Percentiles rank a stretch among this genome's conserved stretches.
phyloP scores from a whole-genome alignment of 2,329 filamentous ascomycete species.

The Amauroascus niger region DNA sequence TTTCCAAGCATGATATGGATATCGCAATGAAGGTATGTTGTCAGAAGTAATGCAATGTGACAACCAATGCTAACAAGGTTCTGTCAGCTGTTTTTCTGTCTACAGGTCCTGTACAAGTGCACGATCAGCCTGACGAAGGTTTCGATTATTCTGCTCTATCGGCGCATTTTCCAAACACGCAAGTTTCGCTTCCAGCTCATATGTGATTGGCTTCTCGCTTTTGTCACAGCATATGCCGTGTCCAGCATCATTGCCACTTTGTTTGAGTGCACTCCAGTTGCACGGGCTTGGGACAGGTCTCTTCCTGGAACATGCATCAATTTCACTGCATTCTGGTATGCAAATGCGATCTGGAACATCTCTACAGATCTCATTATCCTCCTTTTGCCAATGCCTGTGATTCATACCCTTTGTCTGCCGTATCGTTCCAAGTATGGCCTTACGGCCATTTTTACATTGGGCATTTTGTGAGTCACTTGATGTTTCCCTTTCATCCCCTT shows the following conservation, averaged over 20 bases:
- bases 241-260: constrained; percentile 41
- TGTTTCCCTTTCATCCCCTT: not conserved
- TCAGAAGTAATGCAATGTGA: not conserved
- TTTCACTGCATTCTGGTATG: constrained; percentile 42
- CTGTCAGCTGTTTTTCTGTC: constrained; percentile 41
- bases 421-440: constrained; percentile 44
- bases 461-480: constrained; percentile 26
- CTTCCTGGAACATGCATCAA: constrained; percentile 38
- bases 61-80: not conserved
- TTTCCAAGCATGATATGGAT: constrained; percentile 20
- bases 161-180: constrained; percentile 43
- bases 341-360: constrained; percentile 37
- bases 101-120: constrained; percentile 47
- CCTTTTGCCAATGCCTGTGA: constrained; percentile 27
- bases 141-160: constrained; percentile 46
- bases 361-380: constrained; percentile 29
- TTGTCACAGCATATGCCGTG: constrained; percentile 41
- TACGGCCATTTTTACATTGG: constrained; percentile 32
- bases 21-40: constrained; percentile 22
- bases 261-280: constrained; percentile 44
- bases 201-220: constrained; percentile 35
- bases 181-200: constrained; percentile 43
- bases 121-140: constrained; percentile 46
- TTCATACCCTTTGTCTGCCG: constrained; percentile 25
- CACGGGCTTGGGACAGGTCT: constrained; percentile 39